Evolutionary conservation across 352 stramenopile genomes (phyloP), one percentile per base, ranked within the genome.

Genomic region (Phytopythium sindhum): DNA sequence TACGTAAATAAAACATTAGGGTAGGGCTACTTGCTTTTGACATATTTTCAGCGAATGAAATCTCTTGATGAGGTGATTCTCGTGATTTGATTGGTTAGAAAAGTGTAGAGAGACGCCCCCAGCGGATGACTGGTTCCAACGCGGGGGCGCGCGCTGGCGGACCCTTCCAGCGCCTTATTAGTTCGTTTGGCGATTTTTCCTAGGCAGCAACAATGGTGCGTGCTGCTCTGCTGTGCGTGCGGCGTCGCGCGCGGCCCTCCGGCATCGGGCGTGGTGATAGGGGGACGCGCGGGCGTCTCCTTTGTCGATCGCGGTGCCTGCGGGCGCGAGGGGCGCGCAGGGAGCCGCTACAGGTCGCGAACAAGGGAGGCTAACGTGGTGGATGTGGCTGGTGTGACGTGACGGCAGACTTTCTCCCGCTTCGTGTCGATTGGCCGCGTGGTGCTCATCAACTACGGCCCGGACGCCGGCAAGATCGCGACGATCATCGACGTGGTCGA

Each of bases 401-500:
- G 15, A 5, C 14, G 10, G 31, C 72, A 98, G 95, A 96, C 90
- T 84, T 99, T 99, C 86, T 98, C 88, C 78, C 95, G 97, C 85
- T 99, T 99, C 83, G 97, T 99, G 74, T 96, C 99, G 86, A 96
- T 99, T 76, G 98, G 98, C 81, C 97, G 98, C 75, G 94, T 99
- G 61, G 95, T 96, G 77, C 81, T 99, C 50, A 95, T 99, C 73
- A 99, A 99, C 91, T 99, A 99, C 75, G 98, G 98, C 78, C 93
- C 95, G 50, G 90, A 99, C 67, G 81, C 87, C 53, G 97, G 97
- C 75, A 99, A 99, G 87, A 92, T 99, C 62, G 93, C 88, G 73
- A 98, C 95, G 59, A 99, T 99, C 84, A 98, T 99, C 78, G 98
- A 99, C 80, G 97, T 99, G 63, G 95, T 99, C 56, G 97, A 99